Base-by-base conservation (phyloP, 371 early-diverging fungal genomes). In the Choanephora cucurbitarum region DNA sequence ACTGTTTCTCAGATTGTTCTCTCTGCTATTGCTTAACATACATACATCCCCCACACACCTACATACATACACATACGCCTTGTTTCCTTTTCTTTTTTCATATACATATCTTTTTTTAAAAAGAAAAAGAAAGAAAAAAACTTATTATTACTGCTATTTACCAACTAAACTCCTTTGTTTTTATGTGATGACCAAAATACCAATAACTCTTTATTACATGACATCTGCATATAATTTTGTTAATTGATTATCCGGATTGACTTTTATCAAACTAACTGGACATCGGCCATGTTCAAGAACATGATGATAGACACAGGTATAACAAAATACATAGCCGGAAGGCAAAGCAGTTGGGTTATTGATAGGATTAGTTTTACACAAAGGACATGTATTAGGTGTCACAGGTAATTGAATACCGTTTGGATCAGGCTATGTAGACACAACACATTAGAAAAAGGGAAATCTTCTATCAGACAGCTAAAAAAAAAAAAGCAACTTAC, bases 311-410 rank as follows among this genome's bases (percentile, higher is more conserved):
- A 86, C 83, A 67, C 93, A 93, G 1, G 90, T 86, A 58, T 93
- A 93, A 65, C 93, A 93, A 55, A 87, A 92, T 28, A 89, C 90
- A 52, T 91, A 92, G 11, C 93, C 93, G 6, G 92, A 85, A 2
- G 90, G 81, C 17, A 90, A 66, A 15, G 89, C 88, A 13, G 96
- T 87, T 5, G 96, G 91, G 67, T 96, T 96, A 32, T 87, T 91
- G 60, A 92, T 81, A 4, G 80, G 80, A 19, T 55, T 57, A 19
- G 72, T 65, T 11, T 66, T 42, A 68, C 97, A 96, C 24, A 96
- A 56, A 1, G 95, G 92, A 59, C 97, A 96, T 2, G 79, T 76
- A n/a, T 84, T 78, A 21, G 83, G 77, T 46, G 83, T 84, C 2
- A 66, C 60, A 0, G 96, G 95, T 7, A 95, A 52, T 0, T 81